These are phyloP conservation scores for Xenoacremonium recifei DNA, from an alignment of 2,329 filamentous ascomycete species.

Conservation along the genomic window DNA sequence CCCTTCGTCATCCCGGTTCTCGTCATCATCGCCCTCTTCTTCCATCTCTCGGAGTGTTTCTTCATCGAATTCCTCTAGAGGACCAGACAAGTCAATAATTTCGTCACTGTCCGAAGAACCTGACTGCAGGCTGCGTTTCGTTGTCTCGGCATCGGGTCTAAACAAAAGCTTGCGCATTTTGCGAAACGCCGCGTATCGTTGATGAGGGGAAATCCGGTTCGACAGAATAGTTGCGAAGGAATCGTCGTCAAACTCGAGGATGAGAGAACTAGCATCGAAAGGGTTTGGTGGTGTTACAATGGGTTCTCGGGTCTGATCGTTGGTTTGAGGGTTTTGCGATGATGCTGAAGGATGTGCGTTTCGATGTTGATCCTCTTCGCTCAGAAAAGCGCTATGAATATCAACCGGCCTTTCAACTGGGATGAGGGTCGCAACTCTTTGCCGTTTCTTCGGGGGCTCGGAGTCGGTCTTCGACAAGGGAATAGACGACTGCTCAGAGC, in stretches of 20 bases:
- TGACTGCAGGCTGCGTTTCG: too few relatives aligned
- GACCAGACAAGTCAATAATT: constrained; percentile 41
- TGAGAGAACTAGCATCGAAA: constrained; percentile 22
- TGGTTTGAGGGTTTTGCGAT: too few relatives aligned
- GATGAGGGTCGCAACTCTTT: not conserved
- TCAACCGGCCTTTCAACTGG: too few relatives aligned
- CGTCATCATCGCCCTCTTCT: constrained; percentile 26
- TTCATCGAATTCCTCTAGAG: constrained; percentile 43
- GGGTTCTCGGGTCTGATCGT: too few relatives aligned
- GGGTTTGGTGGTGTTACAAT: too few relatives aligned
- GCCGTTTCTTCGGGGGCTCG: not conserved
- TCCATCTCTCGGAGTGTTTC: constrained; percentile 63
- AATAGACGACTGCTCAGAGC: too few relatives aligned
- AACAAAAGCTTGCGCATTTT: too few relatives aligned
- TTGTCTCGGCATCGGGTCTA: too few relatives aligned
- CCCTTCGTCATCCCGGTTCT: constrained; percentile 3
- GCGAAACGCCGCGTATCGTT: constrained; percentile 41
- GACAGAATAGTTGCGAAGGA: constrained; percentile 27
- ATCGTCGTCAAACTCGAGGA: constrained; percentile 16
- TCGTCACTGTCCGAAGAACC: constrained; percentile 29
- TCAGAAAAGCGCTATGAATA: too few relatives aligned
- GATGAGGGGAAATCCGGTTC: constrained; percentile 38
- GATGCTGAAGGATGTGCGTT: too few relatives aligned
- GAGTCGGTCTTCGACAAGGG: too few relatives aligned
- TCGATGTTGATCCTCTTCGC: too few relatives aligned